Evolutionary conservation across 139 green algal genomes (phyloP).

Genomic region (Raphidocelis subcapitata): DNA sequence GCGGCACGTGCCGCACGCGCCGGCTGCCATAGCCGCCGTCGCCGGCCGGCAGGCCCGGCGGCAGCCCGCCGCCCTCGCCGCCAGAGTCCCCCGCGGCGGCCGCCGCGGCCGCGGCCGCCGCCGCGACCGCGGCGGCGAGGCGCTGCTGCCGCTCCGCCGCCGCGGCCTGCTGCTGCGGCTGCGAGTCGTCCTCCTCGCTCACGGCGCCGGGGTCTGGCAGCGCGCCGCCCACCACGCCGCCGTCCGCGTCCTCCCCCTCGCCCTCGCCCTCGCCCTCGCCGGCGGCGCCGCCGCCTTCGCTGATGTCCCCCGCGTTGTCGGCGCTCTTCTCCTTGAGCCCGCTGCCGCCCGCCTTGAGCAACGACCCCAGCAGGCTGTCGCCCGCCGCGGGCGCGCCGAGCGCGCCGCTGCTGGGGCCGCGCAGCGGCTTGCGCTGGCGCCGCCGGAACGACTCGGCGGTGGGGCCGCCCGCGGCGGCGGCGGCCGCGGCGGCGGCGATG

Average conservation of each 20-base stretch:
- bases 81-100: background rate
- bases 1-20: conserved; percentile 39
- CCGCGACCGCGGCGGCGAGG: background rate
- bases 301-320: conserved; percentile 8
- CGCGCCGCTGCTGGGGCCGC: conserved; percentile 28
- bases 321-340: conserved; percentile 12
- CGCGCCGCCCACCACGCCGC: background rate
- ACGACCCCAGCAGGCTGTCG: background rate
- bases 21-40: background rate
- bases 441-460: conserved; percentile 21
- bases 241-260: background rate
- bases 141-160: conserved; percentile 3
- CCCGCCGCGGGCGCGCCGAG: background rate
- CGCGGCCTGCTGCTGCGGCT: background rate
- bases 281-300: background rate
- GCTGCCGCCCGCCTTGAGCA: conserved; percentile 5
- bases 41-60: background rate
- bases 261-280: background rate
- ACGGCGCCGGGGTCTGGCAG: background rate
- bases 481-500: background rate
- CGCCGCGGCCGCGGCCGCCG: background rate
- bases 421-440: conserved; percentile 27
- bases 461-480: conserved; percentile 4
- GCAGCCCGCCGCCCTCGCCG: background rate
- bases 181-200: background rate